Conservation (phyloP, 2,329 filamentous ascomycete species). For the Monosporascus sp. region DNA sequence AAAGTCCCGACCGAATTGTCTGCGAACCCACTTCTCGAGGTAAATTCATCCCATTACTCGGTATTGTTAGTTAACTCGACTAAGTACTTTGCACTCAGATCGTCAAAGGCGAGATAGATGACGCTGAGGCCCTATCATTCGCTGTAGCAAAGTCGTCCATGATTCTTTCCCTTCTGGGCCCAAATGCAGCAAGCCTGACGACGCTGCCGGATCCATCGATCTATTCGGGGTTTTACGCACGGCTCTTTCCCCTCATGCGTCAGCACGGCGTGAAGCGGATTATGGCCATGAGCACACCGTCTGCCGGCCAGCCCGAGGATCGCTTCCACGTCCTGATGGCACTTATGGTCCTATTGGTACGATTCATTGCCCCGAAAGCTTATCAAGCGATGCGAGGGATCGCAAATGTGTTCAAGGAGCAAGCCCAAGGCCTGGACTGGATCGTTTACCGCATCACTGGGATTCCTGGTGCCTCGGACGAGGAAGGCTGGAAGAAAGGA, state of each 20-base stretch:
- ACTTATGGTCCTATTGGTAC: conserved; percentile 7
- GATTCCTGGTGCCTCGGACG: conserved; percentile 21
- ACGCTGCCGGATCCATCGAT: not conserved
- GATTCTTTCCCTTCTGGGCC: conserved; percentile 20
- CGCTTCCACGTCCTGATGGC: conserved; percentile 8
- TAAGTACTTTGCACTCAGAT: conserved; percentile 8
- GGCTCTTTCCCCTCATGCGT: conserved; percentile 21
- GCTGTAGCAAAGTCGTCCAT: conserved; percentile 7
- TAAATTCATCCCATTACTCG: not conserved
- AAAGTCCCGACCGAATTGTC: conserved; percentile 19
- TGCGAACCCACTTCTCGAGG: conserved; percentile 13
- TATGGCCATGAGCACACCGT: conserved; percentile 28
- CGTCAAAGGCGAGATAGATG: conserved; percentile 18
- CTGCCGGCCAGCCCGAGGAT: conserved; percentile 21
- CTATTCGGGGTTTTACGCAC: conserved; percentile 12
- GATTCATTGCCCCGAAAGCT: conserved; percentile 4
- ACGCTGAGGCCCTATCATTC: conserved; percentile 9
- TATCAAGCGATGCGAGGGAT: conserved; percentile 17
- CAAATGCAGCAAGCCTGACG: not conserved
- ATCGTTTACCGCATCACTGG: conserved; percentile 20
- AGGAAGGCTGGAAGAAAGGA: conserved; percentile 21
- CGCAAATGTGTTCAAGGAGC: conserved; percentile 13
- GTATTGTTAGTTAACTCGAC: not conserved
- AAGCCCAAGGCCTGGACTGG: conserved; percentile 22
- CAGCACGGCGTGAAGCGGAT: conserved; percentile 25